Conservation (phyloP, 192 early-diverging fungal genomes). For the Umbelopsis ramanniana region DNA sequence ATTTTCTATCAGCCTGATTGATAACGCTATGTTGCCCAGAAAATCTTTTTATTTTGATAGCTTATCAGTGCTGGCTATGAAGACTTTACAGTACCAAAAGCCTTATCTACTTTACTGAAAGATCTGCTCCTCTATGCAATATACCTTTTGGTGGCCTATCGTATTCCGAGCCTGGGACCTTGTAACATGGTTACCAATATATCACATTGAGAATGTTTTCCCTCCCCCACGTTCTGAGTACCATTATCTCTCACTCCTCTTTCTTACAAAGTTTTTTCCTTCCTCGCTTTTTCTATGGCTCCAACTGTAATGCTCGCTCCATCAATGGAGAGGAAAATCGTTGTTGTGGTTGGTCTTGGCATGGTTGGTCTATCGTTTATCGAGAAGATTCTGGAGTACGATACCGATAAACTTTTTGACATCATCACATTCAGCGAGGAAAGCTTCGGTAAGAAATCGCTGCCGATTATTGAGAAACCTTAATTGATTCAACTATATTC, state of each 20-base stretch:
- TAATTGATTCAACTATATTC: neutral
- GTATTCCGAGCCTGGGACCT: too few species aligned
- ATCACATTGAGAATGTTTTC: too few species aligned
- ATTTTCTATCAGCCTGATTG: too few species aligned
- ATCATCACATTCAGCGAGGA: conserved; percentile 65
- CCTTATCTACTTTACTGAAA: too few species aligned
- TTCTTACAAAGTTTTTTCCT: neutral
- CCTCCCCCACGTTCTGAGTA: neutral
- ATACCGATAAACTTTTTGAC: conserved; percentile 47
- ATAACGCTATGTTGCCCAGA: too few species aligned
- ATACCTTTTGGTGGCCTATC: too few species aligned
- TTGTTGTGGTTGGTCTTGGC: conserved; percentile 69
- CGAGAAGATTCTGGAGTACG: conserved; percentile 63
- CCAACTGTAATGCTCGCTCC: neutral
- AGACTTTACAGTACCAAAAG: neutral
- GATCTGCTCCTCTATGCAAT: too few species aligned
- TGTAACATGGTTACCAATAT: too few species aligned
- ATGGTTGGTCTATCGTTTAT: conserved; percentile 72
- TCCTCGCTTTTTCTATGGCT: neutral
- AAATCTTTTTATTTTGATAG: neutral
- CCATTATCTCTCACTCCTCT: neutral
- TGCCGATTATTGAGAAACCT: too few species aligned
- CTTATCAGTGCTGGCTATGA: neutral
- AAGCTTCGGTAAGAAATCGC: neutral
- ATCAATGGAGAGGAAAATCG: conserved; percentile 1